Evolutionary conservation across 2,329 filamentous ascomycete genomes (phyloP).

Genomic region (Lecanosticta acicola): DNA sequence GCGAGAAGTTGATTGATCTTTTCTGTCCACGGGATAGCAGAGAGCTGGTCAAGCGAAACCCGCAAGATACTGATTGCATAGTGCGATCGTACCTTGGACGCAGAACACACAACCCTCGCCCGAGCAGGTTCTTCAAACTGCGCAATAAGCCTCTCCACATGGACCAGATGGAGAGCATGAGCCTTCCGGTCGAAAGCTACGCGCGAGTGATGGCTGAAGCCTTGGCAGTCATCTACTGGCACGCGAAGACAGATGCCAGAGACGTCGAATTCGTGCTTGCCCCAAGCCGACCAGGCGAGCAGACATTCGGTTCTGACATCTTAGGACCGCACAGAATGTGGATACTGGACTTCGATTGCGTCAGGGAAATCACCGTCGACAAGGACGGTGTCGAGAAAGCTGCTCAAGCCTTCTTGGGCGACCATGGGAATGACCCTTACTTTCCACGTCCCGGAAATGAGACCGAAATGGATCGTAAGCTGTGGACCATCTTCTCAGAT

Average conservation of each 20-base stretch:
- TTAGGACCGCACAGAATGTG: conserved; percentile 22
- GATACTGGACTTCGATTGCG: conserved; percentile 55
- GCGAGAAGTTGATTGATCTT: conserved; percentile 11
- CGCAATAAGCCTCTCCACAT: conserved; percentile 48
- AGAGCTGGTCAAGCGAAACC: conserved; percentile 4
- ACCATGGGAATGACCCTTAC: conserved; percentile 46
- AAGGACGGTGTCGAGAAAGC: conserved; percentile 38
- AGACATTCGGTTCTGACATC: conserved; percentile 2
- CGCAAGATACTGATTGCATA: conserved; percentile 37
- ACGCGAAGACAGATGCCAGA: conserved; percentile 44
- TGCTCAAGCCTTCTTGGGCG: conserved; percentile 38
- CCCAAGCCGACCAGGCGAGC: conserved; percentile 1
- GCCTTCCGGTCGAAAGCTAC: conserved; percentile 34
- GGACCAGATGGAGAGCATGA: conserved; percentile 46
- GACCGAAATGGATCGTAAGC: conserved; percentile 4
- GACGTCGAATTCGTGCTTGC: conserved; percentile 54
- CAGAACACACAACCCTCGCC: conserved; percentile 11
- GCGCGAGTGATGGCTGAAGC: conserved; percentile 45
- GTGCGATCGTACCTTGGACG: conserved; percentile 48
- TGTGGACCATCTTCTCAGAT: conserved; percentile 13
- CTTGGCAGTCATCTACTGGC: conserved; percentile 50
- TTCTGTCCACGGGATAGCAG: conserved; percentile 5
- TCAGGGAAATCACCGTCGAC: conserved; percentile 48
- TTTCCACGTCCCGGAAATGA: conserved; percentile 39
- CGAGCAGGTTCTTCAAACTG: conserved; percentile 37